Evolutionary conservation across 768 basidiomycete species (phyloP).

Genomic region (Chalciporus piperatus): DNA sequence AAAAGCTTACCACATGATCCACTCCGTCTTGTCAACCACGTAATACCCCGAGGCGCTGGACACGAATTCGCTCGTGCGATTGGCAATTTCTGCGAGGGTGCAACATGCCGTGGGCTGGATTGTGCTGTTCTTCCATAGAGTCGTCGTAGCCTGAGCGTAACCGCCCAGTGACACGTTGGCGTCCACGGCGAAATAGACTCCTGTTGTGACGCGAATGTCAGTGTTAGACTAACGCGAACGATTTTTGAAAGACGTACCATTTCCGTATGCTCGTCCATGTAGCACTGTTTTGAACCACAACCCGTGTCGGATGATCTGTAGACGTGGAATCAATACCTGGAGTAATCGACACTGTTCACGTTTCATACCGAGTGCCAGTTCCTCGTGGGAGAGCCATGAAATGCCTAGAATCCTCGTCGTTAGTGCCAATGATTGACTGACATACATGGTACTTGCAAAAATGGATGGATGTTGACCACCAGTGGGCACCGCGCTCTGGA

Average conservation of each 20-base stretch:
- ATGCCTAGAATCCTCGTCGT: slow-evolving; percentile 44
- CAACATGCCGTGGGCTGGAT: slow-evolving; percentile 47
- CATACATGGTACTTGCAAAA: slow-evolving; percentile 5
- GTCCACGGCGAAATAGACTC: slow-evolving; percentile 69
- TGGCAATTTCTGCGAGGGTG: slow-evolving; percentile 66
- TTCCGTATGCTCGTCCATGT: slow-evolving; percentile 61
- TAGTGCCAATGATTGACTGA: neutral
- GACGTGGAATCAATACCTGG: neutral
- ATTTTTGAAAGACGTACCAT: slow-evolving; percentile 41
- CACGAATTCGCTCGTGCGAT: slow-evolving; percentile 55
- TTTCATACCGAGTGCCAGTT: slow-evolving; percentile 69
- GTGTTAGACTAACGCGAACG: neutral
- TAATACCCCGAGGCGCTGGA: slow-evolving; percentile 55
- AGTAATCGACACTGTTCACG: neutral
- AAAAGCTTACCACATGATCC: slow-evolving; percentile 61
- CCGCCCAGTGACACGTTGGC: slow-evolving; percentile 43
- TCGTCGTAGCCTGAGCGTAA: slow-evolving; percentile 38
- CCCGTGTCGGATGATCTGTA: slow-evolving; percentile 68
- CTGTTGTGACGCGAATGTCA: slow-evolving; percentile 28
- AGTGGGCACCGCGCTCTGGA: slow-evolving; percentile 45
- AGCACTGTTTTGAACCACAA: slow-evolving; percentile 57
- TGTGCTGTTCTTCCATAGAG: slow-evolving; percentile 50
- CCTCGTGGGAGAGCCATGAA: slow-evolving; percentile 60
- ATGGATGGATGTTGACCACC: slow-evolving; percentile 26
- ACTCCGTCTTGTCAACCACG: slow-evolving; percentile 59